Evolutionary conservation across 129 eudicot species (phyloP), one percentile per base, ranked within the genome.

Genomic region (Ambrosia artemisiifolia): DNA sequence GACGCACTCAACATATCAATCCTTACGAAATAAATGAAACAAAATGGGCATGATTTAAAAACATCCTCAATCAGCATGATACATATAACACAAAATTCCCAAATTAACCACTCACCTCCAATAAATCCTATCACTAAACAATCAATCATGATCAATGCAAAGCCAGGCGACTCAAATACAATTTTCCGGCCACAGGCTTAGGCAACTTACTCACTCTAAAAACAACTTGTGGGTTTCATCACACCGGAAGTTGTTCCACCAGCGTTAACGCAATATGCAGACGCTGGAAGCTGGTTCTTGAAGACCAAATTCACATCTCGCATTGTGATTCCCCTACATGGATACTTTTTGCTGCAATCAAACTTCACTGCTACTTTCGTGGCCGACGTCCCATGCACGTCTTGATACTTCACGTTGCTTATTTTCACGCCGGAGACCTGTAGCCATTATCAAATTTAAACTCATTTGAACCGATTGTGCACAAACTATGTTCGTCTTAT

Each of bases 351-450:
- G 54, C 93, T 87, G 51, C 93, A 87, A 18, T 76, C 85, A 6
- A 87, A 71, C 70, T 65, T 82, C 75, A 87, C 77, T 2, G 89
- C 93, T 4, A 87, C 83, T 63, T 79, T 55, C 1, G 93, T 82
- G 1, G 93, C 89, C 0, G 93, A 87, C 50, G 89, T 72, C 54
- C 93, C 89, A 4, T 74, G 84, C 12, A 87, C 81, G 20, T 87
- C 80, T 65, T 73, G 66, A 50, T 84, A 87, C 17, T 69, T 84
- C 30, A 87, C 80, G 1, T 82, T 83, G 32, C 84, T 82, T 57
- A 87, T 82, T 60, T 51, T 74, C 51, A 85, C 78, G 0, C 89
- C 83, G 0, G 89, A 85, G 0, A 2, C 68, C 86, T 85, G 46
- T 14, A 70, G 24, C 7, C 32, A 3, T 44, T 44, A 2, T 2